Percentiles rank a stretch among this genome's conserved stretches.
Evolutionary conservation across 179 eudicot genomes (phyloP).

Genomic region (Beta lomatogona): DNA sequence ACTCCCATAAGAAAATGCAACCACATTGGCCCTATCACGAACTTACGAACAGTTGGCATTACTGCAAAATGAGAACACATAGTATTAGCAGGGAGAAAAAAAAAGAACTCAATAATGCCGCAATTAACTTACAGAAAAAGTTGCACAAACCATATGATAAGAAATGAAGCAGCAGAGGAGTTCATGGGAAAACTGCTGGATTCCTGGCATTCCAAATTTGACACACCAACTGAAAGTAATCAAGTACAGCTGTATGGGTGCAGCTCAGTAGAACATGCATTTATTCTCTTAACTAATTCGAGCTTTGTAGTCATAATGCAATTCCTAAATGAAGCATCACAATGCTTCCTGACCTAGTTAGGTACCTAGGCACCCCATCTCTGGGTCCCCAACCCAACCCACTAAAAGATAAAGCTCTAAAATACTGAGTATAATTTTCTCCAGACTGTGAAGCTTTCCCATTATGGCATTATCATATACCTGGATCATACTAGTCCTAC

Average conservation of each 20-base stretch:
- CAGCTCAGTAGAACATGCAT: not conserved
- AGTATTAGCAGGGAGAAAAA: not conserved
- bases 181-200: not conserved
- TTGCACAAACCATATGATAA: not conserved
- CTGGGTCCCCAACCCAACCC: not conserved
- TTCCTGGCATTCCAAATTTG: not conserved
- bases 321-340: not conserved
- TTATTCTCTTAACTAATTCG: not conserved
- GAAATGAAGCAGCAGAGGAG: not conserved
- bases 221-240: not conserved
- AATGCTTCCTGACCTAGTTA: not conserved
- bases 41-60: conserved; percentile 77
- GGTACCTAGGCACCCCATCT: not conserved
- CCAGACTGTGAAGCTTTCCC: not conserved
- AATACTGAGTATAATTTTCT: not conserved
- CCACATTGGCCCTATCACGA: conserved; percentile 92
- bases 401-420: not conserved
- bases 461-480: not conserved
- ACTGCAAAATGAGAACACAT: conserved; percentile 43
- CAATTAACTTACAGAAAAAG: not conserved
- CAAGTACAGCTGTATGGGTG: not conserved
- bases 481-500: not conserved
- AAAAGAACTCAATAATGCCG: not conserved
- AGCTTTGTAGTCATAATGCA: not conserved
- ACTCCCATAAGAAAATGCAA: conserved; percentile 90